Evolutionary conservation across 2,329 filamentous ascomycete genomes (phyloP).

Genomic region (Catunica adiposa): DNA sequence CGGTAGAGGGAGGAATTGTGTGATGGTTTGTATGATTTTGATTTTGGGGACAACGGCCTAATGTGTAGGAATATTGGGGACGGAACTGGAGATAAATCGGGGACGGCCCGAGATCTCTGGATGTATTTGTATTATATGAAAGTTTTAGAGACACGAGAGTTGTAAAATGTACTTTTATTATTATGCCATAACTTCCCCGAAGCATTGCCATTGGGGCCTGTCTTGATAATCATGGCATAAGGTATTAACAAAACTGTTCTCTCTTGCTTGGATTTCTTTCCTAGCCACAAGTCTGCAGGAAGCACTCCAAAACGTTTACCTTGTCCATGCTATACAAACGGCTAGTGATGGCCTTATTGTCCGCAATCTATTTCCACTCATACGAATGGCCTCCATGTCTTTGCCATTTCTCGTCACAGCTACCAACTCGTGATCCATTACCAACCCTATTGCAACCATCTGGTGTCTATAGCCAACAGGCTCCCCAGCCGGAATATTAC

Average conservation of each 20-base stretch:
- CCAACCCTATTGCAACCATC: neutral
- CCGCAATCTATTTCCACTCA: too few species aligned
- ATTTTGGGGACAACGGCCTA: neutral
- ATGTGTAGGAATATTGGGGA: constrained; percentile 10
- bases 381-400: too few species aligned
- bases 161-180: constrained; percentile 11
- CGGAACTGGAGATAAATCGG: neutral
- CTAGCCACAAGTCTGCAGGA: too few species aligned
- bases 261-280: too few species aligned
- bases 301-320: too few species aligned
- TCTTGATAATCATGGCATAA: too few species aligned
- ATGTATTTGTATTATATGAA: too few species aligned
- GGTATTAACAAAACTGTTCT: too few species aligned
- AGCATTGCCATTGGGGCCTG: too few species aligned
- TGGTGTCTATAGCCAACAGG: neutral
- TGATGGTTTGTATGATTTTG: neutral
- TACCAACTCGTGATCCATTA: neutral
- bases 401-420: neutral
- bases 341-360: too few species aligned
- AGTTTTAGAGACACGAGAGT: neutral
- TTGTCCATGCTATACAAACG: too few species aligned
- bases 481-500: neutral
- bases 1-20: constrained; percentile 29
- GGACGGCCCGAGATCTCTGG: neutral
- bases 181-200: too few species aligned